Evolutionary conservation across 2,329 filamentous ascomycete species (phyloP), one percentile per base, ranked within the genome.

Genomic region (Trichoderma polysporum): DNA sequence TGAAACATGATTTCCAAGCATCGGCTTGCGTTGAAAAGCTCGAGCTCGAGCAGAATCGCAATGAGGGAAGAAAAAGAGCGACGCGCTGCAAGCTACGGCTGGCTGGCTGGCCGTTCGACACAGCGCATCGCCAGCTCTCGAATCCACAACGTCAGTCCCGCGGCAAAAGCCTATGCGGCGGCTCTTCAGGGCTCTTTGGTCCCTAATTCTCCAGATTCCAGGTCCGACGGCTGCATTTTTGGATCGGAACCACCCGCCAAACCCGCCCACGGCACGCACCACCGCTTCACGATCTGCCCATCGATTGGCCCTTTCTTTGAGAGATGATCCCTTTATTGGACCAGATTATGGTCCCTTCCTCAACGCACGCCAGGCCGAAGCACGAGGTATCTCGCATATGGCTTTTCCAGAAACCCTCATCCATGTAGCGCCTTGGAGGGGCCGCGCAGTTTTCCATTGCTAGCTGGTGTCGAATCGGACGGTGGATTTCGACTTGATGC

Each of bases 181-280:
- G 53, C 53, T 39, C 53, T 25, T 27, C 22, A 61, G 41, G 57
- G 57, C 45, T 8, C 37, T 22, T 13, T 25, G n/a, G 15, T 35
- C 39, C 25, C 31, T 27, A 29, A 27, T 47, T 52, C 59, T 63
- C 47, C 59, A 53, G 49, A 53, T 39, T 17, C 31, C 59, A 6
- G 33, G 39, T 65, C 61, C 61, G 61, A 65, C 61, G 61, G 61
- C 61, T 57, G 61, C 61, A 65, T 27, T 37, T 27, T 10, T 5
- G 37, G 61, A 29, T 56, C 35, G 61, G 52, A 17, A n/a, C 49
- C 59, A 52, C 31, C 19, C 19, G 29, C 41, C 4, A 31, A 12
- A 25, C 10, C n/a, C 31, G 19, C n/a, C 39, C 7, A 41, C 39
- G 10, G 39, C 39, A n/a, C 47, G 12, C 1, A 8, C 49, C 10